phyloP scores from a whole-genome alignment of 2,329 filamentous ascomycete genomes.

The Sclerotinia subarctica region DNA sequence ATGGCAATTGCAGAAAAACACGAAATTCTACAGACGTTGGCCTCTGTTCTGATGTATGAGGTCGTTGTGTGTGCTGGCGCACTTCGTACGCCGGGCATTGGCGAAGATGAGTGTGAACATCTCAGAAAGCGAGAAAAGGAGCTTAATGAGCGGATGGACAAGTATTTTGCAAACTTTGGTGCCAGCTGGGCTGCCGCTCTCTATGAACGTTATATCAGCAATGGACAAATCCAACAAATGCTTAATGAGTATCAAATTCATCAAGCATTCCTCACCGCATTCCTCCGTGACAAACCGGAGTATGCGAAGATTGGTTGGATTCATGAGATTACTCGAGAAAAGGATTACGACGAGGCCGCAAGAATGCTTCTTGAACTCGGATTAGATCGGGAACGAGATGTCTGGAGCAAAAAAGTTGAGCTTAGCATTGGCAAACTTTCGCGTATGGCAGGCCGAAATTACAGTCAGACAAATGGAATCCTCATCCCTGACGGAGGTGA shows the following conservation, averaged over 20 bases:
- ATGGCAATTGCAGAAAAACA: constrained; percentile 61
- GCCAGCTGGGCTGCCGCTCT: constrained; percentile 62
- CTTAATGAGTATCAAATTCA: constrained; percentile 70
- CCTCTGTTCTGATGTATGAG: constrained; percentile 43
- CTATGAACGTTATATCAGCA: constrained; percentile 72
- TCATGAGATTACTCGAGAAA: constrained; percentile 78
- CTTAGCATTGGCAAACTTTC: constrained; percentile 84
- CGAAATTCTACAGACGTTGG: constrained; percentile 60
- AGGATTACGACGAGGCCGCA: constrained; percentile 71
- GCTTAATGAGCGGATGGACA: constrained; percentile 37
- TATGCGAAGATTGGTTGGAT: constrained; percentile 88
- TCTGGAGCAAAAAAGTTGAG: constrained; percentile 94
- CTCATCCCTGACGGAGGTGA: constrained; percentile 37
- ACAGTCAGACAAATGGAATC: constrained; percentile 42
- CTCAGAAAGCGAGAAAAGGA: constrained; percentile 17
- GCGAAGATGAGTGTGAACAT: constrained; percentile 19
- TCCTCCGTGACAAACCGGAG: constrained; percentile 67
- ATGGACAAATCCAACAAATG: constrained; percentile 63
- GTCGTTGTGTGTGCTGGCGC: constrained; percentile 22
- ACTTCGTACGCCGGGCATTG: constrained; percentile 17
- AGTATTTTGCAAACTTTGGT: constrained; percentile 50
- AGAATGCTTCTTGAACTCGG: constrained; percentile 69
- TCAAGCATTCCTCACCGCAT: constrained; percentile 69
- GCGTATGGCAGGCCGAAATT: constrained; percentile 58
- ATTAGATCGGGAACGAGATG: constrained; percentile 66